A percentile compares a stretch with the other conserved stretches of the same genome.
Evolutionary conservation across 257 asterid genomes (phyloP).

Genomic region (Marsdenia floribunda): DNA sequence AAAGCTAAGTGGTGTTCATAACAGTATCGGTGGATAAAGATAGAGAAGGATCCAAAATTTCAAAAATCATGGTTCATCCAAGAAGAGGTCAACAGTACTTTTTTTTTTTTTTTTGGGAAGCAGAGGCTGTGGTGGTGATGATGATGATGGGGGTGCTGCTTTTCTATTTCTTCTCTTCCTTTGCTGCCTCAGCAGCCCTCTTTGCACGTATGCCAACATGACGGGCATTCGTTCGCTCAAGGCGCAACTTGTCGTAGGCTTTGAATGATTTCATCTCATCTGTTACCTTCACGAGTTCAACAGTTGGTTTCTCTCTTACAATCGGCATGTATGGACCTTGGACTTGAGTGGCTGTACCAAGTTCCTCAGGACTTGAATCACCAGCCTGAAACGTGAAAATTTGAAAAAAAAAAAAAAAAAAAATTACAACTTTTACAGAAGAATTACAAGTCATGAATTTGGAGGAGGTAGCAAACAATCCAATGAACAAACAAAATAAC

Average conservation of each 20-base stretch:
- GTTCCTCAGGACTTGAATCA: conserved; percentile 70
- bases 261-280: conserved; percentile 62
- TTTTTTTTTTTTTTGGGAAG: not conserved
- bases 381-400: conserved; percentile 43
- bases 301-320: conserved; percentile 24
- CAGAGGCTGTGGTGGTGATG: not conserved
- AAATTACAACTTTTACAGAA: not conserved
- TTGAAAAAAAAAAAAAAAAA: no score
- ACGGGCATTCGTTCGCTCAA: conserved; percentile 62
- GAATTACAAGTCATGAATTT: not conserved
- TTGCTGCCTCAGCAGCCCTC: conserved; percentile 93
- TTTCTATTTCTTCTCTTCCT: conserved; percentile 72
- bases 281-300: conserved; percentile 35
- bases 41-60: not conserved
- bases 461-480: not conserved
- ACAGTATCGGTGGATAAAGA: not conserved
- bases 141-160: not conserved
- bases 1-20: not conserved
- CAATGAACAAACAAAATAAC: not conserved
- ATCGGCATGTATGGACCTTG: conserved; percentile 63
- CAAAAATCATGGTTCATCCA: not conserved
- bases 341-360: conserved; percentile 70
- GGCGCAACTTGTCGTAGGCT: conserved; percentile 70
- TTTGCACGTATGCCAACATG: conserved; percentile 73
- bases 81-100: not conserved